Percentiles rank a stretch among this genome's conserved stretches.
phyloP scores from a whole-genome alignment of 768 basidiomycete genomes.

The Russula sp. region DNA sequence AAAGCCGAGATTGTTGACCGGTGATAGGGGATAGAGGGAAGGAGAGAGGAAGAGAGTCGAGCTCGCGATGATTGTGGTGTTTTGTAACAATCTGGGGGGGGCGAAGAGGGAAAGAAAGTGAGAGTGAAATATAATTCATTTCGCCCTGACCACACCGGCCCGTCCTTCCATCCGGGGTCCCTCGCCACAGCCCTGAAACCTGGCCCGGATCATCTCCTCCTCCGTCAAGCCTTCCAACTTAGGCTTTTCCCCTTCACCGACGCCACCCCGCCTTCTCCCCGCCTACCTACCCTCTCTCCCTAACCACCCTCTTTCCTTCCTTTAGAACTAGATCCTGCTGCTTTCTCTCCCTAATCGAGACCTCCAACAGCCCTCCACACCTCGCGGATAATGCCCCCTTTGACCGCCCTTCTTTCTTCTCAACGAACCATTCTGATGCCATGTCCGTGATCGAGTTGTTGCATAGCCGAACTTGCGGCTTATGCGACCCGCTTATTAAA shows the following conservation, averaged over 20 bases:
- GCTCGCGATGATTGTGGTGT: not conserved
- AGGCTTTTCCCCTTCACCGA: conserved; percentile 11
- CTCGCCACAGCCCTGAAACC: not conserved
- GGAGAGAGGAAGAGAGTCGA: not conserved
- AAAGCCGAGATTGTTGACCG: not conserved
- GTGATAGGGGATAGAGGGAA: conserved; percentile 3
- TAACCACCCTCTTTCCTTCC: not conserved
- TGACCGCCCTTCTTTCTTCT: not conserved
- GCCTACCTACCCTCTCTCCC: not conserved
- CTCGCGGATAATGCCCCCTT: not conserved
- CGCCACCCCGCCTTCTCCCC: conserved; percentile 26
- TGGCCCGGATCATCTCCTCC: conserved; percentile 27
- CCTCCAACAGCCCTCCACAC: not conserved
- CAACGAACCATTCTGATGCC: conserved; percentile 3
- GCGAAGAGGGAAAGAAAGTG: not conserved
- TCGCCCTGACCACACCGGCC: conserved; percentile 3
- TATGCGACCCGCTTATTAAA: not conserved
- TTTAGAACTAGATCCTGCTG: not conserved
- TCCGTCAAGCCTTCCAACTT: conserved; percentile 17
- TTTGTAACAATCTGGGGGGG: not conserved
- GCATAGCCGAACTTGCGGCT: conserved; percentile 18
- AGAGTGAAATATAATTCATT: conserved; percentile 13
- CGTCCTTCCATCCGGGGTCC: conserved; percentile 24
- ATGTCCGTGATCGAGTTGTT: conserved; percentile 20
- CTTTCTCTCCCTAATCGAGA: conserved; percentile 4